phyloP scores from a whole-genome alignment of 768 basidiomycete species.

The Rhizopogon rudus region DNA sequence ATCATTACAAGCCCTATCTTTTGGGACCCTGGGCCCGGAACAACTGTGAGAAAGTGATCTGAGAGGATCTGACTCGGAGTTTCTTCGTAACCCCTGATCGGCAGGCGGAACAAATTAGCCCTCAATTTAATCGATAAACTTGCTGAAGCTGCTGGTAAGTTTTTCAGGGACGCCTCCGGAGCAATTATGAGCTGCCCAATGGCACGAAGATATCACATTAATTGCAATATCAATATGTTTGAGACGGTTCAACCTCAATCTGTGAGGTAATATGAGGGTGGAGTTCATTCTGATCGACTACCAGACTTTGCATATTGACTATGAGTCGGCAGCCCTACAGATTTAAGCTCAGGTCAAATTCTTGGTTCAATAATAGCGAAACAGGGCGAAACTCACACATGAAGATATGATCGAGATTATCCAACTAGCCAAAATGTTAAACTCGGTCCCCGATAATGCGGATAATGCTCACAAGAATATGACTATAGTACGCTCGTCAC shows the following conservation, averaged over 20 bases:
- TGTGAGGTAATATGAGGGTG: neutral
- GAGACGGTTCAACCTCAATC: neutral
- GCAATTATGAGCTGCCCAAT: slow-evolving; percentile 1
- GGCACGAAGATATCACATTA: neutral
- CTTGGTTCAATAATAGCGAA: neutral
- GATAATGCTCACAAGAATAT: slow-evolving; percentile 6
- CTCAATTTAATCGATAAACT: neutral
- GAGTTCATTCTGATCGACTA: neutral
- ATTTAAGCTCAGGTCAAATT: neutral
- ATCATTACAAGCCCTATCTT: too few species aligned
- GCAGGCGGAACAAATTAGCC: neutral
- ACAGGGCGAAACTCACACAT: slow-evolving; percentile 12
- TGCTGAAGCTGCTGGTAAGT: slow-evolving; percentile 9
- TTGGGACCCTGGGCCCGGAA: neutral
- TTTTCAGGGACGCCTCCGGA: slow-evolving; percentile 15
- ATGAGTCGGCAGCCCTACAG: slow-evolving; percentile 18
- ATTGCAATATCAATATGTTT: neutral
- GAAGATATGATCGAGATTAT: slow-evolving; percentile 7
- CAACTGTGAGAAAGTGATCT: neutral
- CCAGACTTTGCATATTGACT: slow-evolving; percentile 18
- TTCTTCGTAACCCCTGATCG: neutral
- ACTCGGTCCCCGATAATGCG: slow-evolving; percentile 4
- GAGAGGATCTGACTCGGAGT: neutral
- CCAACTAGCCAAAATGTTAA: slow-evolving; percentile 7
- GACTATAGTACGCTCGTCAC: neutral